These are phyloP conservation scores for Chaetomium tenue DNA, from an alignment of 495 filamentous ascomycete genomes.

Conservation along the genomic window DNA sequence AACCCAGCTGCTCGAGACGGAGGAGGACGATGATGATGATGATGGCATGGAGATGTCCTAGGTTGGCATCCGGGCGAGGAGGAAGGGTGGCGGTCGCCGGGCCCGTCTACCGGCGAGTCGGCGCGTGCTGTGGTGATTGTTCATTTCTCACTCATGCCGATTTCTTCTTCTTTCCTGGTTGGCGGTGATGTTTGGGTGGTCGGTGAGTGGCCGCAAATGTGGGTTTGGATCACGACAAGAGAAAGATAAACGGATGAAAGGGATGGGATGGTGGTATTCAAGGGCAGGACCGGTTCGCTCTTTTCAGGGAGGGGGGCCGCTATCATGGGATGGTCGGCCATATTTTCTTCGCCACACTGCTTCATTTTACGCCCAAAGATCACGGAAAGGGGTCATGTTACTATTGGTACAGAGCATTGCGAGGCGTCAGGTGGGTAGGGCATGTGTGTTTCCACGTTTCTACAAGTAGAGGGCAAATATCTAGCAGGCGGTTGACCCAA, in stretches of 20 bases:
- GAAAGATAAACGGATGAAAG: neutral
- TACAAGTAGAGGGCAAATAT: neutral
- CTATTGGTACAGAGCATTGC: constrained; percentile 13
- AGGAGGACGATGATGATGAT: constrained; percentile 70
- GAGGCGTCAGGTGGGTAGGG: constrained; percentile 9
- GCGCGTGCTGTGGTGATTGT: neutral
- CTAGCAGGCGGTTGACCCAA: neutral
- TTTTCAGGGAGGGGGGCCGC: neutral
- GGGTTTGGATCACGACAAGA: too few relatives aligned
- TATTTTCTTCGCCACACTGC: neutral
- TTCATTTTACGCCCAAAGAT: neutral
- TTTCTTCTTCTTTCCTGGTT: too few relatives aligned
- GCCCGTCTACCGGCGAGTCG: neutral
- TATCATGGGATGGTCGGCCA: neutral
- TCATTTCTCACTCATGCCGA: too few relatives aligned
- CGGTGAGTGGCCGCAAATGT: too few relatives aligned
- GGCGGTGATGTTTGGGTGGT: too few relatives aligned
- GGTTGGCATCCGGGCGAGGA: constrained; percentile 20
- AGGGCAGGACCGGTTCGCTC: neutral
- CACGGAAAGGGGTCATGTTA: constrained; percentile 3
- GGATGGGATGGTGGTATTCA: neutral
- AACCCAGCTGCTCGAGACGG: constrained; percentile 58
- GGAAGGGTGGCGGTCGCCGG: neutral
- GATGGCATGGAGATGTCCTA: constrained; percentile 57
- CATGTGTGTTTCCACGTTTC: neutral